Base-by-base conservation (phyloP, 345 rosid genomes). In the Kernera saxatilis region DNA sequence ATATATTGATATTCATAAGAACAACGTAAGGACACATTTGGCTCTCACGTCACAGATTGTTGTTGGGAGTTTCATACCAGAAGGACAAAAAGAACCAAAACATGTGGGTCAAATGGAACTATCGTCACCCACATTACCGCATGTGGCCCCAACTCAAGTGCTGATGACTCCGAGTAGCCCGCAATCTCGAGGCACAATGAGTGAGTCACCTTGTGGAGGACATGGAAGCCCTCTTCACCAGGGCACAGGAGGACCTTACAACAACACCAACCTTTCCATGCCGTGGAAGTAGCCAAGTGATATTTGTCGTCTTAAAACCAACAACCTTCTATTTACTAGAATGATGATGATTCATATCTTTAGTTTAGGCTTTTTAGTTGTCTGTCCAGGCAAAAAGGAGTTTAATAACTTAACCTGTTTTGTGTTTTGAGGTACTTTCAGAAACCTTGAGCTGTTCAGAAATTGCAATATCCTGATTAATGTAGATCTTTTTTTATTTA, bases 31-130 rank as follows among this genome's bases (percentile, higher is more conserved):
- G 45, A 59, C 10, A 13, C 35, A n/a, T 37, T 56, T 48, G 19
- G 9, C 7, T 64, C 13, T 65, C 59, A 57, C 58, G 30, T 49
- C 4, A 30, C 86, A 90, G 94, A 81, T 88, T 9, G 78, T 88
- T 54, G 84, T 84, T 64, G 92, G 87, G 63, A 90, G 90, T 67
- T 90, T 90, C 76, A 37, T 85, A 15, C 73, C 85, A 11, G 87
- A 85, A 1, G 76, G 82, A 43, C 77, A 35, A 18, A 89, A 85
- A 68, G 88, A 79, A 74, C 54, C 71, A n/a, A 82, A 77, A 56
- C 58, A 78, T n/a, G 60, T 64, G 17, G 53, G 82, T 53, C 83
- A 79, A 40, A 11, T 48, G 40, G 89, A 83, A 18, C 43, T 79
- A 5, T 48, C 60, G 4, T 15, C 67, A 22, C 37, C 72, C 5